Base-by-base conservation (phyloP, 805 yeast genomes). In the Candida boleticola region DNA sequence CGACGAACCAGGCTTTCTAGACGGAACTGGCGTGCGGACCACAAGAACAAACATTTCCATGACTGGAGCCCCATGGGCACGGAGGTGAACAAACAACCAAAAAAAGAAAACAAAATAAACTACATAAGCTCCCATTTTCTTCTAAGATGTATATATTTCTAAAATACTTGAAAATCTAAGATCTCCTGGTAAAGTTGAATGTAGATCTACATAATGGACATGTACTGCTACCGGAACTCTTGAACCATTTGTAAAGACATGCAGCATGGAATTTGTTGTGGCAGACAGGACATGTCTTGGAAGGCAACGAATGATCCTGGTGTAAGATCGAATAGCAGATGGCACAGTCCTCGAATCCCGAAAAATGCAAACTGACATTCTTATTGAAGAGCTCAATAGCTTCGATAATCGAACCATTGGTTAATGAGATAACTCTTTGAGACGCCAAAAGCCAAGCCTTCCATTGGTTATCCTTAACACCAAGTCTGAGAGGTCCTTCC, bases 311-410 rank as follows among this genome's bases (percentile, higher is more conserved):
- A 54, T 86, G 87, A 55, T 89, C 97, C 47, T 85, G 89, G 57
- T 90, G 96, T 49, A 93, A 67, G 43, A 92, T 84, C 13, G 96
- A 85, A 61, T 93, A 93, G 61, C 99, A 93, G 51, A 93, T 89
- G 2, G 98, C 96, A 74, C 99, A 93, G 46, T 92, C 98, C 55
- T 89, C 97, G 50, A 88, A 89, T 0, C 97, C 97, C 6, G 90
- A 85, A 61, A 95, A 90, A 58, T 90, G 95, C 52, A 86, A 72
- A 42, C 80, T 77, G 40, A 89, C 89, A 54, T 92, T 88, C 51
- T 79, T 80, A 54, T 78, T 79, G 61, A 85, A 82, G 27, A 83
- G 69, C 44, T 79, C 82, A 38, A 86, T 71, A 2, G 89, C 82
- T 29, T 83, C 89, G 20, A 77, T 57, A 25, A 86, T 75, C 0